These are phyloP conservation scores for Amniculicola lignicola DNA, from an alignment of 495 filamentous ascomycete genomes.

Conservation along the genomic window DNA sequence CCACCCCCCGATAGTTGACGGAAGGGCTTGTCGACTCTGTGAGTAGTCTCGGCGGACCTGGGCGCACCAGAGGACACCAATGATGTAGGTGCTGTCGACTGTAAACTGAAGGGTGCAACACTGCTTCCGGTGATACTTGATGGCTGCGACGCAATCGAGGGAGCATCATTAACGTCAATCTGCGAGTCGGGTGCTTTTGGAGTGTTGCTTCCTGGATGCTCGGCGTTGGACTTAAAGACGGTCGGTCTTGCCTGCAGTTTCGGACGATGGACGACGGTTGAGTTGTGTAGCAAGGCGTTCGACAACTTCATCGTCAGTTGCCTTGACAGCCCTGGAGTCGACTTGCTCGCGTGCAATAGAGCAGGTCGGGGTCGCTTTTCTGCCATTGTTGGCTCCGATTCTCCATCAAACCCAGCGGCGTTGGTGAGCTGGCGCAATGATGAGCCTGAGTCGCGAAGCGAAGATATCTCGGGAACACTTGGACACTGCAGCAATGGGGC, in stretches of 20 bases:
- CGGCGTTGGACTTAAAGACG: conserved; percentile 6
- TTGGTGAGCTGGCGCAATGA: conserved; percentile 11
- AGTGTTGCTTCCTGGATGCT: not conserved
- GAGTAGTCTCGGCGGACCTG: conserved; percentile 19
- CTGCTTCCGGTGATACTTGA: conserved; percentile 25
- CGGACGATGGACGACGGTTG: conserved; percentile 55
- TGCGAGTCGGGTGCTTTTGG: not conserved
- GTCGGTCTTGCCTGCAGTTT: conserved; percentile 48
- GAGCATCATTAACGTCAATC: not conserved
- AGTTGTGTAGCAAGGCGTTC: conserved; percentile 48
- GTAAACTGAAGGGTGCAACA: conserved; percentile 7
- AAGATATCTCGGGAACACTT: conserved; percentile 6
- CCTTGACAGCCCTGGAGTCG: conserved; percentile 27
- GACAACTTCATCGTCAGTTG: conserved; percentile 53
- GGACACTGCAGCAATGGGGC: not conserved
- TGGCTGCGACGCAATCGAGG: conserved; percentile 27
- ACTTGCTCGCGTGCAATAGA: conserved; percentile 19
- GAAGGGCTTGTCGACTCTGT: conserved; percentile 6
- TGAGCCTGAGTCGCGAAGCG: not conserved
- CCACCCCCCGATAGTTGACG: conserved; percentile 7
- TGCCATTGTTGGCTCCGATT: conserved; percentile 18
- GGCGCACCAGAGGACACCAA: conserved; percentile 28
- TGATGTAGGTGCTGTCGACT: conserved; percentile 35
- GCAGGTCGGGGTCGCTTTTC: not conserved
- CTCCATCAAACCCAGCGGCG: conserved; percentile 23